Base-by-base conservation (phyloP, 148 eudicot species). In the Camellia sinensis region DNA sequence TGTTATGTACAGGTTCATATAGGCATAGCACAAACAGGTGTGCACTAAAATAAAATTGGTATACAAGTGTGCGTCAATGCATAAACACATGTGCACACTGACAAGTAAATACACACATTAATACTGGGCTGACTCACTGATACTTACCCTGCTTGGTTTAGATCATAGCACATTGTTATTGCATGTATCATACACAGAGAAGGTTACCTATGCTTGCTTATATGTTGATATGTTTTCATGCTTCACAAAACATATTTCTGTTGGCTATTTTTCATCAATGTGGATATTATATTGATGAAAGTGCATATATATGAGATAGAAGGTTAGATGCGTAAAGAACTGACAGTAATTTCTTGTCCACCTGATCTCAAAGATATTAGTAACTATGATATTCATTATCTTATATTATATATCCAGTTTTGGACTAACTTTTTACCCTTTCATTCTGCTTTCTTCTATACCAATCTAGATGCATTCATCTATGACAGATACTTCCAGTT, bases 401-500 rank as follows among this genome's bases (percentile, higher is more conserved):
- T 18, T 8, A 52, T 40, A n/a, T 8, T 4, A n/a, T 56, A 15
- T 45, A 18, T n/a, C 37, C 44, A 45, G 17, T 44, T 75, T 60
- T 62, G 18, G 17, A 59, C 43, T 15, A n/a, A 13, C 56, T 44
- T 11, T 76, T 18, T 77, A 19, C 14, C 48, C n/a, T n/a, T n/a
- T n/a, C n/a, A n/a, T 9, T 69, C 13, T 71, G 69, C 60, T 12
- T 74, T 64, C 66, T 53, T 65, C n/a, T 15, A 22, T 66, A 73
- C 48, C 11, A 37, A 61, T 54, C 66, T 71, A 18, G 74, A 65
- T 75, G 61, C 73, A 10, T 45, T 73, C 44, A 18, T 73, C 15
- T 75, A 43, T 77, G 18, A 50, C 88, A 97, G 99, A 87, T 94
- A 75, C 92, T 96, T 80, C 99, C 99, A 21, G 85, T 96, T 82